Base-by-base conservation (phyloP, 2,329 filamentous ascomycete species). In the Colletotrichum ledebouriae region DNA sequence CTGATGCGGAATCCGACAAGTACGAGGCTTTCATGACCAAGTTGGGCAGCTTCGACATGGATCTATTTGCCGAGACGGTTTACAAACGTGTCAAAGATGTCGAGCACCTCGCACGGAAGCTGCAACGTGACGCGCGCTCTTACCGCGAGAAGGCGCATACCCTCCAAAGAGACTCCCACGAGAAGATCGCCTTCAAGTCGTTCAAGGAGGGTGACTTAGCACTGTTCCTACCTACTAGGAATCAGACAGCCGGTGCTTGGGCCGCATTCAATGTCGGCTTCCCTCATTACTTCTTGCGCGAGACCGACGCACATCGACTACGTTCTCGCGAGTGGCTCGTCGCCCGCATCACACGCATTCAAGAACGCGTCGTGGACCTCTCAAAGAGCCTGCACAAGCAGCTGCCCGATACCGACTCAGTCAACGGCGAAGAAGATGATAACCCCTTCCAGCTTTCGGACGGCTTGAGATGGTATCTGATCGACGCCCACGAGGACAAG, bases 241-340 rank as follows among this genome's bases (percentile, higher is more conserved):
- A 98, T 76, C 94, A 98, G 79, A 93, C 92, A 42, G 96, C 94
- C 4, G 92, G 95, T 15, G 95, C 96, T 0, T 99, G 96, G 96
- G 96, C 96, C 5, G 96, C 96, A 0, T 99, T 99, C 86, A 99
- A 99, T 75, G 93, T 99, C 37, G 95, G 94, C 1, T 97, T 95
- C 69, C 96, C 96, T 9, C 96, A 99, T 78, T 98, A 96, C 81
- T 99, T 99, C 82, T 85, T 99, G 3, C 92, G 94, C 41, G 96
- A 99, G 78, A 92, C 97, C 77, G 95, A 98, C 73, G 87, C 86
- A 1, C 97, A 99, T 79, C 91, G 93, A 69, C 84, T 99, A 6
- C 89, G 91, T 34, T 90, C 90, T 55, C 88, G 95, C 41, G 96
- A 99, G 77, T 99, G 96, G 94, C 89, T 99, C n/a, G 90, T 99